Conservation (phyloP, 208 protist species). For the Strigomonas culicis region DNA sequence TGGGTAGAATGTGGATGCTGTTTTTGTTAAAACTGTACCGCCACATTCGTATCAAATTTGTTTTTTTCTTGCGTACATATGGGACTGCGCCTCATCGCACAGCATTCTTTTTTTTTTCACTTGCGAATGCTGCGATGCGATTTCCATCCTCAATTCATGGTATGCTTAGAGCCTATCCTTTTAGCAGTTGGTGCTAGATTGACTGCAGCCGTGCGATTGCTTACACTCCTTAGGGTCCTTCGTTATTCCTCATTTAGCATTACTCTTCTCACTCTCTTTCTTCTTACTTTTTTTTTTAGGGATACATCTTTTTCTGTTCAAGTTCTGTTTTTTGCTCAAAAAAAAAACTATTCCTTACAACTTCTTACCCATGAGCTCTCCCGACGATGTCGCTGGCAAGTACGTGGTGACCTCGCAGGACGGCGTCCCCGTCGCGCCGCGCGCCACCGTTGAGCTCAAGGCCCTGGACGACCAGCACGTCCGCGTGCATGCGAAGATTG, state of each 20-base stretch:
- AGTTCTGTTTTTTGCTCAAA: neutral
- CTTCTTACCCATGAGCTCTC: neutral
- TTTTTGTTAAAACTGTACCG: no score
- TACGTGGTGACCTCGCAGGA: neutral
- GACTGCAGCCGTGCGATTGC: neutral
- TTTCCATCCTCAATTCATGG: no score
- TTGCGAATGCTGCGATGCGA: no score
- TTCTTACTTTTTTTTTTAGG: neutral
- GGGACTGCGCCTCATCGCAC: no score
- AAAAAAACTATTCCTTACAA: neutral
- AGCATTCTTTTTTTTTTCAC: no score
- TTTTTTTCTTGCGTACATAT: no score
- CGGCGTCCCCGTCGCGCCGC: neutral
- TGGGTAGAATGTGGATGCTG: no score
- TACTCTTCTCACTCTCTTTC: conserved; percentile 3
- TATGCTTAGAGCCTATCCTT: no score
- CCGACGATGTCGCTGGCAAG: neutral
- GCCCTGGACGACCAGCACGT: neutral
- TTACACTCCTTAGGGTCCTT: no score
- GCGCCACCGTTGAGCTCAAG: neutral
- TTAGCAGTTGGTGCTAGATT: neutral
- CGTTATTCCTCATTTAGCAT: neutral
- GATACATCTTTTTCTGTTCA: neutral
- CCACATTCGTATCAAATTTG: no score
- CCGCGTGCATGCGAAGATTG: neutral